phyloP scores from a whole-genome alignment of 1,284 basidiomycete genomes.

The Veloboletus limbatus region DNA sequence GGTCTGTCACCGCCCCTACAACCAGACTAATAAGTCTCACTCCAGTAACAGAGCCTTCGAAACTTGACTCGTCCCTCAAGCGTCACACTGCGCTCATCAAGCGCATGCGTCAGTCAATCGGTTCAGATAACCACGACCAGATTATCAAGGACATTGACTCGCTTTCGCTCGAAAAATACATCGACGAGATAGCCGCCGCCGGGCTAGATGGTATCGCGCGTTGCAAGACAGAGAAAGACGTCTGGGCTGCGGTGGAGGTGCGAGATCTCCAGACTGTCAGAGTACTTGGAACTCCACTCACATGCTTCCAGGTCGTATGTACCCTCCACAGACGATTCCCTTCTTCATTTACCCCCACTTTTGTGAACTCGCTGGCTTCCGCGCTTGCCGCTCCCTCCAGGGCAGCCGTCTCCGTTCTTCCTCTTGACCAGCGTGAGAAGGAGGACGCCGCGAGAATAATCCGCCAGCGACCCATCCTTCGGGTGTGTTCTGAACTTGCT shows the following conservation, averaged over 20 bases:
- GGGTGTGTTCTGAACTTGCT: slow-evolving; percentile 88
- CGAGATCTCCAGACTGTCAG: slow-evolving; percentile 22
- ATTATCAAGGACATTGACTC: slow-evolving; percentile 89
- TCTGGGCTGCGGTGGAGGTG: slow-evolving; percentile 91
- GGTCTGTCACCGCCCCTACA: slow-evolving; percentile 38
- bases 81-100: slow-evolving; percentile 93
- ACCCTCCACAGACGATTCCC: slow-evolving; percentile 88
- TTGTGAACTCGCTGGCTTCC: slow-evolving; percentile 63
- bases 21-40: slow-evolving; percentile 12
- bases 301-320: slow-evolving; percentile 69
- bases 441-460: slow-evolving; percentile 81
- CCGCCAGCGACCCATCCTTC: slow-evolving; percentile 82
- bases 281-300: slow-evolving; percentile 3
- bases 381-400: slow-evolving; percentile 67
- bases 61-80: slow-evolving; percentile 89
- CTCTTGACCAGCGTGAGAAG: slow-evolving; percentile 86
- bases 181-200: slow-evolving; percentile 91
- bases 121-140: slow-evolving; percentile 76
- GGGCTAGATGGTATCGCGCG: slow-evolving; percentile 81
- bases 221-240: slow-evolving; percentile 87
- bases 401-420: slow-evolving; percentile 54
- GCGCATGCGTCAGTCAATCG: slow-evolving; percentile 79
- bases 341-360: slow-evolving; percentile 69
- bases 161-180: slow-evolving; percentile 91
- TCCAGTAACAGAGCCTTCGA: slow-evolving; percentile 49